Percentiles rank a stretch among this genome's conserved stretches.
phyloP scores from a whole-genome alignment of 805 yeast genomes.

The Saturnispora quitensis region DNA sequence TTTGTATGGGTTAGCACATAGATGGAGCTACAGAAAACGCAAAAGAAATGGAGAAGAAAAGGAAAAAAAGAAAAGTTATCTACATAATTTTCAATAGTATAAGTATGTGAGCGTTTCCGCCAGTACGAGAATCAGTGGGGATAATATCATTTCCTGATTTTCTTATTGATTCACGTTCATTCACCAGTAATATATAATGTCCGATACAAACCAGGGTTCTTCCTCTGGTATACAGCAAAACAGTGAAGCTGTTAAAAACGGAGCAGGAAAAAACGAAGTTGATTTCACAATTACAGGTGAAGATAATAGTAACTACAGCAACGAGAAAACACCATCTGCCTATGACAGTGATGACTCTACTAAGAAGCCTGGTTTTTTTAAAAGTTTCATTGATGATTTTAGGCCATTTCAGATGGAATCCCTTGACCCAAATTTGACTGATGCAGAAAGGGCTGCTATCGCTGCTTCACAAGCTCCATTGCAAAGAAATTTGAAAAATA shows the following conservation, averaged over 20 bases:
- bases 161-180: background rate
- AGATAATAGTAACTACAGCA: background rate
- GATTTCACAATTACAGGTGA: background rate
- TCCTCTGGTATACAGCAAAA: background rate
- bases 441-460: constrained; percentile 35
- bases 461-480: constrained; percentile 38
- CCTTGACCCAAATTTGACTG: constrained; percentile 33
- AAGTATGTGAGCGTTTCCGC: background rate
- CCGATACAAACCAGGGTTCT: background rate
- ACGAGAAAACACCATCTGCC: background rate
- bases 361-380: constrained; percentile 5
- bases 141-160: background rate
- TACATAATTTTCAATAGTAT: background rate
- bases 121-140: background rate
- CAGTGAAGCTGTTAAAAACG: background rate
- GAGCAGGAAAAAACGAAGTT: background rate
- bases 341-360: background rate
- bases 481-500: constrained; percentile 40
- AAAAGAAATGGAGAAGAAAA: background rate
- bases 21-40: background rate
- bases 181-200: background rate
- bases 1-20: background rate
- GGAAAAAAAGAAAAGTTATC: background rate
- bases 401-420: constrained; percentile 21
- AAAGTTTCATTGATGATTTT: constrained; percentile 19